Conservation (phyloP, 805 yeast genomes). For the Barnettozyma sp. region DNA sequence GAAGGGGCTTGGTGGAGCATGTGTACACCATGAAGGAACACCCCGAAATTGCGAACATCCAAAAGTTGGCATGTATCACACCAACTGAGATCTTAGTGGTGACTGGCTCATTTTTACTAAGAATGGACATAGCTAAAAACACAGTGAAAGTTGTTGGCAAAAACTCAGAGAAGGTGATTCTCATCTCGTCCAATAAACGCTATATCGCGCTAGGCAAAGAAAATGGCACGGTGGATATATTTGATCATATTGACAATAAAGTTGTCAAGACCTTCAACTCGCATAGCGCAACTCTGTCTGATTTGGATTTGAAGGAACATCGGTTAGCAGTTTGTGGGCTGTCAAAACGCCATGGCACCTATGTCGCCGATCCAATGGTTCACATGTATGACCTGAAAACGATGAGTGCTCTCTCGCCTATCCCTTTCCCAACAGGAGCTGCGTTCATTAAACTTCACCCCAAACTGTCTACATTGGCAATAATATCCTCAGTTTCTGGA, state of each 20-base stretch:
- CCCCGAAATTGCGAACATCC: slow-evolving; percentile 30
- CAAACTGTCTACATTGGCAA: slow-evolving; percentile 65
- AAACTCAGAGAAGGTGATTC: slow-evolving; percentile 39
- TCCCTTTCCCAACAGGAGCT: slow-evolving; percentile 89
- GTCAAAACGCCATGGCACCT: slow-evolving; percentile 53
- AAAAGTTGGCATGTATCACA: slow-evolving; percentile 26
- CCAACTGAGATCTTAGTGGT: slow-evolving; percentile 41
- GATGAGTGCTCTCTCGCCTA: slow-evolving; percentile 65
- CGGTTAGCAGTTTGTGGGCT: slow-evolving; percentile 78
- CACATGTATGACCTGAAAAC: slow-evolving; percentile 74
- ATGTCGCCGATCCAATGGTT: slow-evolving; percentile 70
- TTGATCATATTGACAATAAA: slow-evolving; percentile 47
- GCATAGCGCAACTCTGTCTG: slow-evolving; percentile 56
- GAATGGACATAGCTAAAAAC: slow-evolving; percentile 37
- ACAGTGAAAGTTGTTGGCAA: slow-evolving; percentile 30
- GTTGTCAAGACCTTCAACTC: slow-evolving; percentile 49
- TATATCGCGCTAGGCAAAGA: slow-evolving; percentile 51
- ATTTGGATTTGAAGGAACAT: slow-evolving; percentile 57
- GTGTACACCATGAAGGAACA: slow-evolving; percentile 25
- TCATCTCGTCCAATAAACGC: slow-evolving; percentile 45
- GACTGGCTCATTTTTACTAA: slow-evolving; percentile 34
- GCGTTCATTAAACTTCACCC: slow-evolving; percentile 81
- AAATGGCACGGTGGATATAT: slow-evolving; percentile 55
- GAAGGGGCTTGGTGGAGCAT: slow-evolving; percentile 47
- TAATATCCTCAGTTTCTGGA: slow-evolving; percentile 70